Evolutionary conservation across 1,139 yeast species (phyloP), one percentile per base, ranked within the genome.

Genomic region (Hansenula anomala): DNA sequence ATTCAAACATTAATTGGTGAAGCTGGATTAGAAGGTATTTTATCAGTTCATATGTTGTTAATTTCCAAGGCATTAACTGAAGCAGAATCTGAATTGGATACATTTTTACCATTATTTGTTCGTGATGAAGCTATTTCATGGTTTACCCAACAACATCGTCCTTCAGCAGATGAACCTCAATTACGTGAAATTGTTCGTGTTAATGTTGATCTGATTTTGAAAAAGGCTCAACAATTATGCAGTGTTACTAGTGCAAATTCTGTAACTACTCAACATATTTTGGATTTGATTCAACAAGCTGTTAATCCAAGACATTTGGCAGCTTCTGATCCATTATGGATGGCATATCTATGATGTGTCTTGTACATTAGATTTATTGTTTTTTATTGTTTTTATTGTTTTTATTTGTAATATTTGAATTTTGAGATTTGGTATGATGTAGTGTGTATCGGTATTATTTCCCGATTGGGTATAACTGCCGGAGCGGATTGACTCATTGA

Each of bases 281-380:
- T 92, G 51, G 97, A 92, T 52, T 74, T 92, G 57, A 88, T 94
- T 39, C 84, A 96, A 4, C 94, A 87, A 56, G 97, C 99, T 6
- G 98, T 92, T 13, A 92, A 90, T 57, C 97, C 98, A 26, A 78
- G 96, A 53, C 88, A 88, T 54, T 68, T 94, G 58, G 97, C 97
- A 13, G 80, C 89, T 44, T 85, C 96, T 16, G 98, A 94, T 55
- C 83, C 90, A 24, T 72, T 88, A 47, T 92, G 96, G 94, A 89
- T 92, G 96, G 95, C 98, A 1, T 92, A 89, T 67, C 75, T 90
- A 34, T 53, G 50, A 51, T 36, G 17, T n/a, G 19, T 23, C 14
- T 16, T 15, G 11, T 23, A 4, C 3, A 6, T 12, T 27, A 6
- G 9, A 4, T 30, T 31, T 12, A 14, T 15, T 32, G 30, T 36